Percentiles rank a stretch among this genome's conserved stretches.
phyloP scores from a whole-genome alignment of 306 rosid species.

The Mimosa pudica region DNA sequence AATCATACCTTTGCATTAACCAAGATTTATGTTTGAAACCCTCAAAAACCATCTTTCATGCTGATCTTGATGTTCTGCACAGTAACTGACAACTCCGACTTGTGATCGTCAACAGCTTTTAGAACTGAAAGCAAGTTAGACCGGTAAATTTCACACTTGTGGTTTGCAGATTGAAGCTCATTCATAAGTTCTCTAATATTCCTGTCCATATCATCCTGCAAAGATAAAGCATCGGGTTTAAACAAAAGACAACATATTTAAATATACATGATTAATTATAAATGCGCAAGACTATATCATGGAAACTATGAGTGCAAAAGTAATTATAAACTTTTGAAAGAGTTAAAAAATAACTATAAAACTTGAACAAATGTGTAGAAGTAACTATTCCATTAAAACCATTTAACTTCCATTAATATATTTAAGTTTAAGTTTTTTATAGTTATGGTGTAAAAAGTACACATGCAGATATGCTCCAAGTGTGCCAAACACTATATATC shows the following conservation, averaged over 20 bases:
- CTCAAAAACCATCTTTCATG: slow-evolving; percentile 80
- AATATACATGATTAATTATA: slow-evolving; percentile 5
- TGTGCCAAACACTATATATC: neutral
- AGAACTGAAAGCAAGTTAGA: slow-evolving; percentile 90
- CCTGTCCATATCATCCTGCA: slow-evolving; percentile 94
- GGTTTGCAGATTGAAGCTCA: slow-evolving; percentile 76
- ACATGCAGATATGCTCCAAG: no score
- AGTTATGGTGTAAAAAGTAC: no score
- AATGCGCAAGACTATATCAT: slow-evolving; percentile 17
- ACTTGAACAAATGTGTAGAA: no score
- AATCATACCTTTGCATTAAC: no score
- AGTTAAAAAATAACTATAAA: no score
- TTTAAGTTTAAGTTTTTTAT: no score
- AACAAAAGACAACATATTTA: slow-evolving; percentile 26
- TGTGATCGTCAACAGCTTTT: slow-evolving; percentile 97
- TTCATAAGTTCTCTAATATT: slow-evolving; percentile 60
- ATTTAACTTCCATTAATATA: no score
- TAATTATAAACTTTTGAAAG: no score
- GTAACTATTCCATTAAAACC: no score
- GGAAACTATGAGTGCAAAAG: neutral
- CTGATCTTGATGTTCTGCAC: slow-evolving; percentile 95
- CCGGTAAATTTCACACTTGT: slow-evolving; percentile 92
- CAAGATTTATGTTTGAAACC: neutral
- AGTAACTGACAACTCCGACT: slow-evolving; percentile 84
- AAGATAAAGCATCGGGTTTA: slow-evolving; percentile 22